Conservation (phyloP, 768 basidiomycete genomes). For the Lactarius evosmus region DNA sequence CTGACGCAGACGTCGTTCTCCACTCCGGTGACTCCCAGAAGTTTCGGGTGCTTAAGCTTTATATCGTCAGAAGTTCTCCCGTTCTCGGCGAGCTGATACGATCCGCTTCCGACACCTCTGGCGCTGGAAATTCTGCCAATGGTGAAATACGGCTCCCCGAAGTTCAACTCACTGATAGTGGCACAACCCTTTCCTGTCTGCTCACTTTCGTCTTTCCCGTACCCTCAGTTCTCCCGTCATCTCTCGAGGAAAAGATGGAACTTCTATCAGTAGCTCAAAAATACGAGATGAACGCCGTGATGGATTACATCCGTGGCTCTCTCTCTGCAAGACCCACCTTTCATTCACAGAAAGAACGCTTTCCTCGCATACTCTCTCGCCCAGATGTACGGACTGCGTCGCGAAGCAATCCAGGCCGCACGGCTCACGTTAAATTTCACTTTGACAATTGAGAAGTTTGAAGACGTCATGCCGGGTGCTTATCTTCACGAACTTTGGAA, state of each 20-base stretch:
- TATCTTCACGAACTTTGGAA: conserved; percentile 14
- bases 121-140: neutral
- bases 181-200: neutral
- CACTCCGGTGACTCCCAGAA: conserved; percentile 41
- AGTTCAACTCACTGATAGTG: conserved; percentile 4
- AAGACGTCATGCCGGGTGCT: neutral
- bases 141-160: neutral
- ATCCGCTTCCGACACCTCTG: neutral
- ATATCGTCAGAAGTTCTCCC: conserved; percentile 42
- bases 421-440: neutral
- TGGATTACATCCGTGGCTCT: neutral
- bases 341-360: conserved; percentile 3
- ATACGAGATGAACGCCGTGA: conserved; percentile 5
- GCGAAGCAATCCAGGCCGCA: conserved; percentile 1
- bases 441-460: neutral
- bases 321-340: neutral
- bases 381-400: neutral
- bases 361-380: conserved; percentile 5
- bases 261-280: conserved; percentile 14
- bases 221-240: neutral
- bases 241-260: neutral
- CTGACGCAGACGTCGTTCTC: conserved; percentile 43
- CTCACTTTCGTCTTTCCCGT: conserved; percentile 15
- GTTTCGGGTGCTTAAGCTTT: conserved; percentile 45
- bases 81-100: conserved; percentile 33